Conservation (phyloP, 1,284 basidiomycete species). For the Marasmius fiardii region DNA sequence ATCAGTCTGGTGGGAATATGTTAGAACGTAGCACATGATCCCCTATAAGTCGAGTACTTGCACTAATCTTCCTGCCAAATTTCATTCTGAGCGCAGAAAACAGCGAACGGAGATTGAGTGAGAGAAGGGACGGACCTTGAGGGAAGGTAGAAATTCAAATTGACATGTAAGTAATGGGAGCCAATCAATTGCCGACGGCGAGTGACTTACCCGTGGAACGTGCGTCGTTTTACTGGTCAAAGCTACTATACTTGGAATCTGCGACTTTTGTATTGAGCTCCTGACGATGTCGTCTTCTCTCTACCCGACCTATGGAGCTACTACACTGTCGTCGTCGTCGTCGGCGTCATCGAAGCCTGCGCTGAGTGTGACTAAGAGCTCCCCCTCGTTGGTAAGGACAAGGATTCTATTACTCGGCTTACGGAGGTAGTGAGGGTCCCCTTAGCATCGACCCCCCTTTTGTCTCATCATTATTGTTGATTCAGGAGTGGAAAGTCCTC, state of each 20-base stretch:
- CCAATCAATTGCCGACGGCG: background rate
- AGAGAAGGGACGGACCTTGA: background rate
- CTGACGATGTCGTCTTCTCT: background rate
- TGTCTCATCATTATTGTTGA: conserved; percentile 9
- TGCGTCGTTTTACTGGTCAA: background rate
- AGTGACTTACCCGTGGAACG: too few relatives aligned
- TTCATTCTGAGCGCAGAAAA: conserved; percentile 52
- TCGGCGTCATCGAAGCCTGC: background rate
- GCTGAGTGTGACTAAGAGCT: background rate
- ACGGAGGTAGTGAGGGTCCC: conserved; percentile 51
- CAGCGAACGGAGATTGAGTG: background rate
- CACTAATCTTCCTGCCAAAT: conserved; percentile 87
- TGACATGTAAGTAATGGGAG: background rate
- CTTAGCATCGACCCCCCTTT: conserved; percentile 5
- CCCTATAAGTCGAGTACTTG: conserved; percentile 32
- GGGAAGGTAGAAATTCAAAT: background rate
- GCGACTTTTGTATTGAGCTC: background rate
- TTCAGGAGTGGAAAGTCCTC: conserved; percentile 90
- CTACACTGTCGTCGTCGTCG: background rate
- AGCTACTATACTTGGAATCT: background rate
- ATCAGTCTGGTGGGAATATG: conserved; percentile 52
- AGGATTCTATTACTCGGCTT: conserved; percentile 81
- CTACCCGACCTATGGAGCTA: background rate
- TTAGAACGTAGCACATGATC: conserved; percentile 1
- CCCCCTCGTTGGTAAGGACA: conserved; percentile 35